Base-by-base conservation (phyloP, 148 eudicot species). In the Drosera capensis region DNA sequence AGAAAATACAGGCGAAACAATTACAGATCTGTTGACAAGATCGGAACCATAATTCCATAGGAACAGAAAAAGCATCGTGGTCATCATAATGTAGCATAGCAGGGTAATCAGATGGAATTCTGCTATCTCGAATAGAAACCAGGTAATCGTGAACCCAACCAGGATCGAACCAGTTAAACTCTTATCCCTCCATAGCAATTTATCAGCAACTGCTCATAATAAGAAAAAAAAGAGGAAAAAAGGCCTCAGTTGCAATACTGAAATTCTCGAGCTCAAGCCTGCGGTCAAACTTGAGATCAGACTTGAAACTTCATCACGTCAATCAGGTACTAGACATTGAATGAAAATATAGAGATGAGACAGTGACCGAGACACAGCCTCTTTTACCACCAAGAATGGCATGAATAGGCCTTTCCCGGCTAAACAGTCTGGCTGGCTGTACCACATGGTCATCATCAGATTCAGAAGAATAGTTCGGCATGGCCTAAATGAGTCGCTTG, bases 61-160 rank as follows among this genome's bases (percentile, higher is more conserved):
- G 57, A 74, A 69, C 24, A 74, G 57, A 28, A 48, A 8, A 37
- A 74, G 34, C 85, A 81, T 77, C 21, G 43, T 23, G 7, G 62
- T 17, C 46, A 81, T 77, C 7, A 63, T 52, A 19, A 71, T 20
- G 64, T 81, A 74, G 58, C 72, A 66, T 7, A 60, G 20, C 9
- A 77, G 60, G 6, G 85, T 68, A 3, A 81, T 44, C 20, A 81
- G 69, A 42, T 77, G 73, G 28, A 71, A 73, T 55, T 77, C 81
- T 16, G 60, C 71, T 42, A 81, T 77, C 55, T 81, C 92, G 14
- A 81, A 81, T 4, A 81, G 61, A 29, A 71, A 73, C 92, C 92
- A 81, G 45, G 67, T 68, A 0, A 46, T 2, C 3, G 78, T 77
- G 21, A 69, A 68, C 7, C 57, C 74, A 0, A 59, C 58, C 9